Evolutionary conservation across 2,329 filamentous ascomycete species (phyloP), one percentile per base, ranked within the genome.

Genomic region (Verticillium klebahnii): DNA sequence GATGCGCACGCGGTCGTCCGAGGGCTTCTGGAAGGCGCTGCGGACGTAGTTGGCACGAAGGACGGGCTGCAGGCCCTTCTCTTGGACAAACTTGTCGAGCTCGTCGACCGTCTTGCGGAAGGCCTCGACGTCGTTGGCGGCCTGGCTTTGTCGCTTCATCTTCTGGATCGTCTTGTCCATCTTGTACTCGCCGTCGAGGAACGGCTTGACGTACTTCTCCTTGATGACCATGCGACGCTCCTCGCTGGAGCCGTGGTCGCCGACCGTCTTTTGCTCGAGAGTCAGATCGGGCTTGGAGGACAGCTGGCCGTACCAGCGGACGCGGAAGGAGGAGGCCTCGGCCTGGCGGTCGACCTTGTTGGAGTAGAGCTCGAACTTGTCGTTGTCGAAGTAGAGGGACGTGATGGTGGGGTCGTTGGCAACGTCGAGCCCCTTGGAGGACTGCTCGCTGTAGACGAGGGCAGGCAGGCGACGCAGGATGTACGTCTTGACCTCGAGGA

Each of bases 401-500:
- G 93, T 98, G 67, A 98, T 91, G 58, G 91, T 91, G 6, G 95
- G 95, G 70, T 98, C 94, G 67, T 93, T 86, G 64, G 85, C 87
- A 56, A 87, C 87, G 69, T 97, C 92, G 54, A 91, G 85, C 68
- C 95, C 85, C 76, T 94, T 96, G 36, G 92, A 88, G 1, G 90
- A 85, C 68, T 93, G 89, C 56, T 95, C 89, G 73, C 95, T 97
- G 77, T 97, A 99, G 25, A 99, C 89, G 17, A 99, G 87, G 34
- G 96, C 88, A 1, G 95, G 95, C 25, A 99, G 84, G 62, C 91
- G 91, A 65, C 95, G 91, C 36, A 98, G 85, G 64, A 99, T 96
- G 70, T 92, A 88, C 5, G 95, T 98, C 83, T 98, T 97, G 73
- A 98, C 92, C 78, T 99, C 95, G 68, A 98, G 87, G 32, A 98